phyloP scores from a whole-genome alignment of 2,329 filamentous ascomycete genomes.

The Fusarium armeniacum region DNA sequence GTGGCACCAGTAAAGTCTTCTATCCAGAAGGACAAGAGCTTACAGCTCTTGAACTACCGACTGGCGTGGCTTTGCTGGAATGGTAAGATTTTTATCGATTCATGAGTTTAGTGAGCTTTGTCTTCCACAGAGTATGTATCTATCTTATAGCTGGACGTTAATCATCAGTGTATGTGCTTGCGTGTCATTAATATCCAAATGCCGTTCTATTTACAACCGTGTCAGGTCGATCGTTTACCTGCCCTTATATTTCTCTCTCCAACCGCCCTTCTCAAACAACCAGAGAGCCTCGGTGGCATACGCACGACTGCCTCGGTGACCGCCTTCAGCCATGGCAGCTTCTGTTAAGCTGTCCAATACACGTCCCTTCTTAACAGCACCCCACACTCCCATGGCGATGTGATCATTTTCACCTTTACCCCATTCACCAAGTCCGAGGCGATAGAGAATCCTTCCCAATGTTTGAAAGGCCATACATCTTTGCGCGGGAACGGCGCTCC shows the following conservation, averaged over 20 bases:
- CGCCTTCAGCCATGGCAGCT: conserved; percentile 77
- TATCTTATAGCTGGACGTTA: neutral
- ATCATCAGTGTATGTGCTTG: neutral
- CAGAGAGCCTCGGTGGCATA: conserved; percentile 93
- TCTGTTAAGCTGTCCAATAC: conserved; percentile 83
- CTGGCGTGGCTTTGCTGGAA: neutral
- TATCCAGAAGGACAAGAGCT: neutral
- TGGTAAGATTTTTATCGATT: no score
- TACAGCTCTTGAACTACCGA: neutral
- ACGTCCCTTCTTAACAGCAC: conserved; percentile 79
- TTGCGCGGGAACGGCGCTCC: conserved; percentile 87
- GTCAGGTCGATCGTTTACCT: conserved; percentile 53
- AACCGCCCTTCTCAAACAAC: conserved; percentile 81
- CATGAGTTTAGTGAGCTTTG: neutral
- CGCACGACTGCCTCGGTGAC: conserved; percentile 83
- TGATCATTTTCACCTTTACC: conserved; percentile 70
- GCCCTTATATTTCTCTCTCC: conserved; percentile 74
- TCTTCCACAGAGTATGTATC: neutral
- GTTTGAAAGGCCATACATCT: conserved; percentile 93
- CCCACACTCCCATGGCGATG: conserved; percentile 86
- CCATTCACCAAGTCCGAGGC: conserved; percentile 80
- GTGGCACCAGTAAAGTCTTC: conserved; percentile 25
- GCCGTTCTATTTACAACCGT: neutral
- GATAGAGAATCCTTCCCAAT: conserved; percentile 85
- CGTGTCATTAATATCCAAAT: neutral